Conservation (phyloP, 768 basidiomycete genomes). For the Termitomyces sp. region DNA sequence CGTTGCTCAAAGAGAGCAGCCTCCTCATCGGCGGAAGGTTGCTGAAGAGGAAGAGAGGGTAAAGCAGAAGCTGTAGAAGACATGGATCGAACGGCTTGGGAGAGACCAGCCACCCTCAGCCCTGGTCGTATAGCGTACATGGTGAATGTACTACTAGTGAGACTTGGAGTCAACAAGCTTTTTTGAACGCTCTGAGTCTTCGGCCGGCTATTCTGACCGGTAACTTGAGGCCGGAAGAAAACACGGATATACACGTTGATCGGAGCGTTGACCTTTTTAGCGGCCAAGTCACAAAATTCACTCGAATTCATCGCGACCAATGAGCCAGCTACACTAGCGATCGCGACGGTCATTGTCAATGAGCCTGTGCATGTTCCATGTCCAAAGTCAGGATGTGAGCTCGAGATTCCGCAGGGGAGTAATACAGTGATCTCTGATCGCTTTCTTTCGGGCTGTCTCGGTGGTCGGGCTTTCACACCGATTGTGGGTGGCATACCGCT, state of each 20-base stretch:
- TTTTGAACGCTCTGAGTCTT: neutral
- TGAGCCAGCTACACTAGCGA: no score
- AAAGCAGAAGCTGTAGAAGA: constrained; percentile 35
- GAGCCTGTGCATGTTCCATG: no score
- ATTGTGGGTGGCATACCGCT: no score
- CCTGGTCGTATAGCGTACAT: constrained; percentile 29
- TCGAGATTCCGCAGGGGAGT: no score
- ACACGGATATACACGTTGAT: neutral
- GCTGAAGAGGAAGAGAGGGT: constrained; percentile 48
- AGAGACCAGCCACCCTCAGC: constrained; percentile 20
- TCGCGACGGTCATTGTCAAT: no score
- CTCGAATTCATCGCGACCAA: no score
- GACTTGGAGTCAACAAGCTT: neutral
- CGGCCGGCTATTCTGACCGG: constrained; percentile 1
- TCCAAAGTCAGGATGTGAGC: no score
- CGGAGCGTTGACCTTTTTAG: neutral
- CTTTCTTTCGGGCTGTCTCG: neutral
- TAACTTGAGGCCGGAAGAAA: neutral
- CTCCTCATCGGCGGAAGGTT: constrained; percentile 58
- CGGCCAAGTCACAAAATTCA: neutral
- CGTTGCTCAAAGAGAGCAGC: constrained; percentile 54
- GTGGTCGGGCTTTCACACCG: neutral
- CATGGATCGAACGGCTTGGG: constrained; percentile 30
- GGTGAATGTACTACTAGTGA: neutral
- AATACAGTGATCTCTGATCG: no score